Evolutionary conservation across 176 grass and related monocot genomes (phyloP), one percentile per base, ranked within the genome.

Genomic region (Ananas comosus): DNA sequence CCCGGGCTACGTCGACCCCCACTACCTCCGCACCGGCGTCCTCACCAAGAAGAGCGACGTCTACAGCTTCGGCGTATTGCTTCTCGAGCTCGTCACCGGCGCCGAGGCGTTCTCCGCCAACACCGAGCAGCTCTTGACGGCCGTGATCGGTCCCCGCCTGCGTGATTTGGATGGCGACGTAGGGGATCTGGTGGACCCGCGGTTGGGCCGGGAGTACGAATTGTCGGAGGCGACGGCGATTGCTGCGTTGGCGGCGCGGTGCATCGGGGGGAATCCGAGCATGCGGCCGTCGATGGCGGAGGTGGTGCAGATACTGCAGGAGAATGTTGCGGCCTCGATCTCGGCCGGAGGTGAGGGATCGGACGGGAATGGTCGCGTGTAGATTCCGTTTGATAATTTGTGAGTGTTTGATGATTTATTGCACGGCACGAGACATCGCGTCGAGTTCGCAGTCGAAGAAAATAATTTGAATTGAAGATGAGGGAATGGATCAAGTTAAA

Each of bases 11-110:
- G 77, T 99, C 2, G 95, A 99, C 72, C 94, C 95, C 23, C 87
- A 99, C 88, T 99, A 94, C 81, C 73, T 99, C 82, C 89, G 95
- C 1, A 88, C 90, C 1, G 95, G 95, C 13, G 80, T 85, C 8
- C 66, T 94, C 17, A 94, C 90, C 54, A 99, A 99, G 85, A 99
- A 99, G 78, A 93, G 79, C 57, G 95, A 99, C 78, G 82, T 99
- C 54, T 99, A 99, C 82, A 99, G 95, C 77, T 94, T 94, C 67
- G 95, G 95, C 5, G 95, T 99, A 12, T 76, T 99, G 6, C 83
- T 99, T 7, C 82, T 99, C 1, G 95, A 99, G 85, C 72, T 99
- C 12, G 74, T 99, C 33, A 99, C 95, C 11, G 95, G 90, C 47
- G 82, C 69, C 42, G 85, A 99, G 80, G 90, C 95, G 25, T 94